Evolutionary conservation across 108 stramenopile species (phyloP), one percentile per base, ranked within the genome.

Genomic region (Fistulifera pelliculosa): DNA sequence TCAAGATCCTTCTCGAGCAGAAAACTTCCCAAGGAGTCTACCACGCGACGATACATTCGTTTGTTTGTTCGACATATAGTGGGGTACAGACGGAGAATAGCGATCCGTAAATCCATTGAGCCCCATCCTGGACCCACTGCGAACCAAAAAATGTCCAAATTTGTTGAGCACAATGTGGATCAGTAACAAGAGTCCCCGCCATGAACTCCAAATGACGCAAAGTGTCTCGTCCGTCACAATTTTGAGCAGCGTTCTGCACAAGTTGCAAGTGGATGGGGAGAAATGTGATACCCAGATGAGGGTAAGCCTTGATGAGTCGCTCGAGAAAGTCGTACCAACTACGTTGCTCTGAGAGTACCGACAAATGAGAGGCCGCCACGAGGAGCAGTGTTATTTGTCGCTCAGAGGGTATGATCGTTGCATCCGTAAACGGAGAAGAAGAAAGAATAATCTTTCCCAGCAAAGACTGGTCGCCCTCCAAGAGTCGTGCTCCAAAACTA

Each of bases 111-210:
- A n/a, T 56, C 39, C 39, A 62, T 12, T 14, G 83, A 73, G 21
- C 64, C 52, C 44, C 50, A 12, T 76, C 68, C 14, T 56, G 47
- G 51, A 65, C 54, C 22, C 73, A 38, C 43, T 68, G 31, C 16
- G 55, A 56, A 27, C 70, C 68, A 64, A 74, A 26, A 41, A 82
- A 38, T 59, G 77, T 68, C 83, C 83, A 88, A 50, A 80, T 61
- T n/a, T 82, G 53, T 16, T 80, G 80, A 1, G 83, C 80, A 42
- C 83, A 80, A 43, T 75, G 73, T 14, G 83, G 66, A 66, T 88
- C 83, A 1, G 51, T 48, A 24, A 80, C 69, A 13, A 88, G 23
- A 1, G 58, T 19, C 11, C 55, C 57, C 39, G 59, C 64, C n/a
- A 79, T 39, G 53, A 79, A 75, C 18, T 67, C 55, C 23, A 79